Conservation (phyloP, 177 flowering plant species). For the Telopea speciosissima region DNA sequence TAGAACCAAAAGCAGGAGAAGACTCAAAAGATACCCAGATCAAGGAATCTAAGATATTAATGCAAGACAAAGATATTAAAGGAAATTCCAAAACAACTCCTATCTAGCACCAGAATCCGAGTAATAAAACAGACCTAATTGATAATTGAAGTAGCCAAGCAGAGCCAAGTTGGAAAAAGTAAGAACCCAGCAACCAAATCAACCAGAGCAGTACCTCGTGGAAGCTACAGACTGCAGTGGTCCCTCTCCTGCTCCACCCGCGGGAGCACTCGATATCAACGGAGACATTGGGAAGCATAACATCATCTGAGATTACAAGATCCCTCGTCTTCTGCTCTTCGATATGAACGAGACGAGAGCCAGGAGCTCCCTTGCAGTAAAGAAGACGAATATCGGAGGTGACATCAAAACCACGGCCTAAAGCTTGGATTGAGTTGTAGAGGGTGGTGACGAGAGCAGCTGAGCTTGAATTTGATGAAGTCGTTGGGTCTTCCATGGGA, state of each 20-base stretch:
- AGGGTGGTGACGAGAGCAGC: conserved; percentile 59
- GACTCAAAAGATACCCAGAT: not conserved
- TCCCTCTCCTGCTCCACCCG: conserved; percentile 31
- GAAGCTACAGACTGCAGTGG: conserved; percentile 52
- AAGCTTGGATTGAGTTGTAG: conserved; percentile 71
- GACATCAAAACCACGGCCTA: conserved; percentile 95
- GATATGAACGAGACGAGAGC: conserved; percentile 59
- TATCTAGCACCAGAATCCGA: not conserved
- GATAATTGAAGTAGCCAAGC: conserved; percentile 3
- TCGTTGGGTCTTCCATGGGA: conserved; percentile 13
- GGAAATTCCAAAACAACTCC: not conserved
- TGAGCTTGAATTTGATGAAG: conserved; percentile 8
- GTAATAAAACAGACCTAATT: conserved; percentile 9
- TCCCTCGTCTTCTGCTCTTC: conserved; percentile 51
- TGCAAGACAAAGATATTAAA: not conserved
- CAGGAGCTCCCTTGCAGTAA: conserved; percentile 91
- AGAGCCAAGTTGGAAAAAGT: conserved; percentile 3
- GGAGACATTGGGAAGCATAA: conserved; percentile 54
- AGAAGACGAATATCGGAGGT: conserved; percentile 81
- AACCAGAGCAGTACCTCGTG: conserved; percentile 47
- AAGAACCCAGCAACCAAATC: conserved; percentile 3
- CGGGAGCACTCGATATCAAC: conserved; percentile 49
- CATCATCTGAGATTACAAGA: conserved; percentile 38
- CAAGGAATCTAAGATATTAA: not conserved
- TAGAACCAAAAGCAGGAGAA: not conserved